Base-by-base conservation (phyloP, 2,329 filamentous ascomycete genomes). In the Aspergillus sp. region DNA sequence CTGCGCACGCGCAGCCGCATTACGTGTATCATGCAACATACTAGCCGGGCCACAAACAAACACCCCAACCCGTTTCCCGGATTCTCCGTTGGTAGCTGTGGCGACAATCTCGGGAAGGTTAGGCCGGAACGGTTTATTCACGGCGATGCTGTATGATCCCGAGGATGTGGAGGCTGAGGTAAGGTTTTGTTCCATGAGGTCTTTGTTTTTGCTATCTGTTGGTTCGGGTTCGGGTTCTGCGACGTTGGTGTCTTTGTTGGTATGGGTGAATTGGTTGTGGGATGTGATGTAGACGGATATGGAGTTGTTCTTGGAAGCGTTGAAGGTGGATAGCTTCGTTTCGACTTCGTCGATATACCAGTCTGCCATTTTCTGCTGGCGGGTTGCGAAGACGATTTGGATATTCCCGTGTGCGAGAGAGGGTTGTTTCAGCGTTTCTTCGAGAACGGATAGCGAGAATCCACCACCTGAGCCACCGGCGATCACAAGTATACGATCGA, bases 401-500 rank as follows among this genome's bases (percentile, higher is more conserved):
- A 55, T 15, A 17, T 38, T 22, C 7, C 41, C 41, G 5, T 13
- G 10, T 12, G 41, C n/a, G 19, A 42, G 23, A 7, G 20, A 13
- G 7, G 12, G 41, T 9, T 25, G 41, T 10, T 27, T 42, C 10
- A 68, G 46, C 12, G 58, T 61, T 6, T 71, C 65, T 55, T 77
- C 73, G 7, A 79, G 62, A 4, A 81, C 62, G 0, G 72, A 69
- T 0, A 83, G 57, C 1, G 72, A 71, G 60, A 76, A 78, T 0
- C 77, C 77, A 2, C 74, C 76, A 1, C 80, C 80, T 0, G 80
- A 77, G 0, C 81, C 80, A 7, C 81, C 79, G 0, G 75, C 74
- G 3, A 82, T 61, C 13, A 82, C 60, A 0, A 83, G 58, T 0
- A 66, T 60, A 6, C 62, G 63, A 43, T 79, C 72, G 44, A 72